These are phyloP conservation scores for Pistacia vera DNA, from an alignment of 345 rosid species.

Conservation along the genomic window DNA sequence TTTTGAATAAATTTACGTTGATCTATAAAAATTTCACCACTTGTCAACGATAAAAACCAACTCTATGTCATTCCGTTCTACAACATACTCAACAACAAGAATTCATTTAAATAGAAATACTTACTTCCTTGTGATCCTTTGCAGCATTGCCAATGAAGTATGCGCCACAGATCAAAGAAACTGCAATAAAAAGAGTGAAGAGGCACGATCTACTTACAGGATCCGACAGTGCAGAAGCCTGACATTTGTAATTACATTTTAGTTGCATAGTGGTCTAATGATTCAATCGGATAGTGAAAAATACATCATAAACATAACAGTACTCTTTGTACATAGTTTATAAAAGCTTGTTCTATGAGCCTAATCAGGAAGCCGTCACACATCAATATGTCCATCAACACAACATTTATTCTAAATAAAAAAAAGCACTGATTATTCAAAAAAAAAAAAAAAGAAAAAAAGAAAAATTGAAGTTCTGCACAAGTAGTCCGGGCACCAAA, in stretches of 20 bases:
- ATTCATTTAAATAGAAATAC: constrained; percentile 22
- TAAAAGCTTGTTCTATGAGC: not conserved
- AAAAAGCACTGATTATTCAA: not conserved
- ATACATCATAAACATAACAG: not conserved
- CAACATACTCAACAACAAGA: not conserved
- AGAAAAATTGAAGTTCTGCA: not conserved
- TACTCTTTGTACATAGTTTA: not conserved
- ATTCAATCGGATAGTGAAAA: not conserved
- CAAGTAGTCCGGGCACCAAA: not conserved
- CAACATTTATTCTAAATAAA: not conserved
- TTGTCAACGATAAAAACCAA: too few relatives aligned
- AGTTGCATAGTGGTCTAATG: not conserved
- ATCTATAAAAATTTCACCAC: not conserved
- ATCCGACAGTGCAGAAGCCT: constrained; percentile 45
- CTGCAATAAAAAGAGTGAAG: constrained; percentile 45
- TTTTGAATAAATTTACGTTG: not conserved
- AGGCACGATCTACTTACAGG: constrained; percentile 59
- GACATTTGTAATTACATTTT: constrained; percentile 13
- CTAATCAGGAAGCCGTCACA: not conserved
- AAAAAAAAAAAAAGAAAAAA: too few relatives aligned
- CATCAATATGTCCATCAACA: not conserved
- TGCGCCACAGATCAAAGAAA: constrained; percentile 55
- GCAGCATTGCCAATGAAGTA: constrained; percentile 54
- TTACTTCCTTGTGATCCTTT: constrained; percentile 61
- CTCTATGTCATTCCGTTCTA: not conserved